These are phyloP conservation scores for Sarocladiaceae sp. DNA, from an alignment of 2,329 filamentous ascomycete genomes.

Conservation along the genomic window DNA sequence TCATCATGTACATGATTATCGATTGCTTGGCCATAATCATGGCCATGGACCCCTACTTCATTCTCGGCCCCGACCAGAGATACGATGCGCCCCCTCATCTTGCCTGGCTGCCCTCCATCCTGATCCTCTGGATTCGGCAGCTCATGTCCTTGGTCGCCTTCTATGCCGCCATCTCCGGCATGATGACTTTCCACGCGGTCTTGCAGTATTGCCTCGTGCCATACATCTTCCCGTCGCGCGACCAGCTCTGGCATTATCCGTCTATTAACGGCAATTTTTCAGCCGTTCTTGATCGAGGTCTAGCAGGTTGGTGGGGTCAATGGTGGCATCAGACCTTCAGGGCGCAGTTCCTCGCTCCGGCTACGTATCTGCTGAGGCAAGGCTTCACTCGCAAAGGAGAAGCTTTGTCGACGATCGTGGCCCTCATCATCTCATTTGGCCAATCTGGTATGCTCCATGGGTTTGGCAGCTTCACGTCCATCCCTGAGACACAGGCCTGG, in stretches of 20 bases:
- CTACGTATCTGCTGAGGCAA: conserved; percentile 36
- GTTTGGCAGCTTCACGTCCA: conserved; percentile 59
- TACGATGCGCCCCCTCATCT: conserved; percentile 29
- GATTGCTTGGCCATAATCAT: conserved; percentile 65
- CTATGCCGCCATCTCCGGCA: conserved; percentile 51
- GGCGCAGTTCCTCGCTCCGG: conserved; percentile 59
- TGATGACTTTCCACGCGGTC: conserved; percentile 56
- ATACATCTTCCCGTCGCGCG: conserved; percentile 43
- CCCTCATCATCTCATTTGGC: conserved; percentile 43
- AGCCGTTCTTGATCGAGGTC: conserved; percentile 58
- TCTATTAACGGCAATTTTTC: conserved; percentile 48
- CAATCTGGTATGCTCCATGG: conserved; percentile 66
- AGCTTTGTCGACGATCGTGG: conserved; percentile 11
- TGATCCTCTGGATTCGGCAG: conserved; percentile 51
- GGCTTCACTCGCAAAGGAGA: conserved; percentile 31
- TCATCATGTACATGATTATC: conserved; percentile 57
- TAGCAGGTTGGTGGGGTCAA: conserved; percentile 75
- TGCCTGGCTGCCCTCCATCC: conserved; percentile 30
- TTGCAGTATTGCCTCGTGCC: conserved; percentile 43
- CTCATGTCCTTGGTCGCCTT: conserved; percentile 50
- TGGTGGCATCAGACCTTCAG: conserved; percentile 94
- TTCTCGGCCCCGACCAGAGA: conserved; percentile 39
- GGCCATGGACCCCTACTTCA: conserved; percentile 74
- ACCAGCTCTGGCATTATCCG: conserved; percentile 47
- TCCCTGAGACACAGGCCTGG: conserved; percentile 46